Base-by-base conservation (phyloP, 495 filamentous ascomycete genomes). In the Hypoxylon intermedium region DNA sequence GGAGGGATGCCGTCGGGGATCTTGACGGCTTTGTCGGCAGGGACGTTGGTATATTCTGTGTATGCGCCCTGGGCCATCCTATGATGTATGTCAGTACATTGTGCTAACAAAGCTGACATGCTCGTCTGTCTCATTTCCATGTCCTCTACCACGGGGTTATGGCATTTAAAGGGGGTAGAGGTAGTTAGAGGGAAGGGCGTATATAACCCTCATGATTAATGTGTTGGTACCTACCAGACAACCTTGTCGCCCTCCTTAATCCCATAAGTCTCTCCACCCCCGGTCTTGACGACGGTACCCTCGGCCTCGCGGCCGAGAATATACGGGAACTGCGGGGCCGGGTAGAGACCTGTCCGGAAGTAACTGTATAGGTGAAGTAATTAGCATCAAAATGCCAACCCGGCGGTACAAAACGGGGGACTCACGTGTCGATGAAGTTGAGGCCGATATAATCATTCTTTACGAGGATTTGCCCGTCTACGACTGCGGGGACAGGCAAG, bases 271-370 rank as follows among this genome's bases (percentile, higher is more conserved):
- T 43, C 74, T 58, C 48, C 62, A 2, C 63, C 38, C 24, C 66
- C 68, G 0, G 65, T 55, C 21, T 78, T 67, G 37, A 81, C 70
- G 19, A 84, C 63, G 5, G 63, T 65, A 16, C 78, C 75, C 30
- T 86, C 83, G 43, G 82, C 91, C 83, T 98, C 94, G 45, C 87
- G 88, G 63, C 94, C 94, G 13, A 93, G 86, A 51, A 91, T 84
- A 57, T 90, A 84, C 12, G 93, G 94, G 67, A 87, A 87, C 2
- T 70, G 49, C 15, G 89, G 79, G 3, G 86, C 75, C 0, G 83
- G 79, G 77, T 97, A 98, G 33, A 97, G 85, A 16, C 94, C 94
- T 7, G 84, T 87, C 63, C 93, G 91, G 85, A 93, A 96, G 74
- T 98, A 97, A 37, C 88, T 68, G 31, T 15, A 34, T 12, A 1